Percentiles rank a stretch among this genome's conserved stretches.
These are phyloP conservation scores for Entomophthora muscae DNA, from an alignment of 371 early-diverging fungal genomes.

Conservation along the genomic window DNA sequence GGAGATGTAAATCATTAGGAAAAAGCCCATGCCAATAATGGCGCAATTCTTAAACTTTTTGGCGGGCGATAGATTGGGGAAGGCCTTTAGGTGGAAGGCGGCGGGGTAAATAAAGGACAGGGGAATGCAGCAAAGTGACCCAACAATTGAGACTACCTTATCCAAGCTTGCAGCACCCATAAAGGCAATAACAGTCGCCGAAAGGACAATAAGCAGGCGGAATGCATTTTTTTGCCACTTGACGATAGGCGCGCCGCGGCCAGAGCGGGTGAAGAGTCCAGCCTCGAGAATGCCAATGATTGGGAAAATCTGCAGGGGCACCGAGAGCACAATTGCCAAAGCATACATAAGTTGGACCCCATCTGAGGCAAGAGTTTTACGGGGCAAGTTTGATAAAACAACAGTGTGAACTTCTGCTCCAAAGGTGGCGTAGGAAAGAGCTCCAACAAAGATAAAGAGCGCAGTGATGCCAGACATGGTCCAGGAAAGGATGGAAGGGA, in stretches of 20 bases:
- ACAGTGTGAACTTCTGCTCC: constrained; percentile 68
- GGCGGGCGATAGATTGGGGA: constrained; percentile 10
- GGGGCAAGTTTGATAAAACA: constrained; percentile 62
- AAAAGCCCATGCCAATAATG: not conserved
- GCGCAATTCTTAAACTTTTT: not conserved
- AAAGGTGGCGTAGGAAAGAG: constrained; percentile 67
- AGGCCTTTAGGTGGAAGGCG: constrained; percentile 38
- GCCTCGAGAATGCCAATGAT: constrained; percentile 74
- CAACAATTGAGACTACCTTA: constrained; percentile 78
- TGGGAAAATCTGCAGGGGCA: constrained; percentile 72
- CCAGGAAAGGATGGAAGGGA: constrained; percentile 45
- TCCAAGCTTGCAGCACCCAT: constrained; percentile 65
- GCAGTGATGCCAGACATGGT: constrained; percentile 50
- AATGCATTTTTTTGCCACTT: constrained; percentile 81
- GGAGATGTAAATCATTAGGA: not conserved
- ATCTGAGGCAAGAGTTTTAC: constrained; percentile 21
- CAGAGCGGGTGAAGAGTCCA: constrained; percentile 27
- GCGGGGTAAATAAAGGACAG: constrained; percentile 53
- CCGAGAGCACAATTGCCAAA: constrained; percentile 70
- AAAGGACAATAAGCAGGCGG: constrained; percentile 42
- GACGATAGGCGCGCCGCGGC: constrained; percentile 20
- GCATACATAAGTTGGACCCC: constrained; percentile 67
- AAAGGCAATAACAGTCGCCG: constrained; percentile 51
- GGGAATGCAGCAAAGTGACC: constrained; percentile 67
- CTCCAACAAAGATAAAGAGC: constrained; percentile 54